phyloP scores from a whole-genome alignment of 2,329 filamentous ascomycete species.

The Stylonectria norvegica region DNA sequence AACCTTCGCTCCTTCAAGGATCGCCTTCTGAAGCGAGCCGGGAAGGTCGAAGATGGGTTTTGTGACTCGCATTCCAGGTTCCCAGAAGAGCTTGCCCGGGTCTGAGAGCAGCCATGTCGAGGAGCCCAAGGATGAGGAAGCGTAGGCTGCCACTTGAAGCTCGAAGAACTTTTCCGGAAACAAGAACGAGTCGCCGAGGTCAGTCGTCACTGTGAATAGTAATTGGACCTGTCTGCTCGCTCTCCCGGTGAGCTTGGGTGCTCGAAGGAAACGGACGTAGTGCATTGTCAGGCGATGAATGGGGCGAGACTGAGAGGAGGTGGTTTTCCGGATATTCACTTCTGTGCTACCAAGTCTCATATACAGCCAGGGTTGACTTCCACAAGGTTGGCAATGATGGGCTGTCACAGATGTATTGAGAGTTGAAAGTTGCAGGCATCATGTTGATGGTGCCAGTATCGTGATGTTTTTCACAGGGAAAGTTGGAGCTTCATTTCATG shows the following conservation, averaged over 20 bases:
- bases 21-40: constrained; percentile 22
- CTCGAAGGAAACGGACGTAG: constrained; percentile 53
- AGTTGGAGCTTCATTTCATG: too few relatives aligned
- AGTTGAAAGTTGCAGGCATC: too few relatives aligned
- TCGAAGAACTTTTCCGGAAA: constrained; percentile 42
- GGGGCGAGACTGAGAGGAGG: not conserved
- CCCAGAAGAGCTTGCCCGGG: constrained; percentile 29
- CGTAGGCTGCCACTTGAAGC: constrained; percentile 37
- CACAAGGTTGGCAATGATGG: too few relatives aligned
- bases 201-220: constrained; percentile 54
- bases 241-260: constrained; percentile 37
- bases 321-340: not conserved
- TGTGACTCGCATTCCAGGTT: constrained; percentile 38
- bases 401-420: too few relatives aligned
- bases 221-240: constrained; percentile 36
- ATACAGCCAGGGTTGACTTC: too few relatives aligned
- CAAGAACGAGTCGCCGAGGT: constrained; percentile 55
- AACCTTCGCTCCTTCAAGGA: constrained; percentile 24
- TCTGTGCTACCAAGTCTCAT: too few relatives aligned
- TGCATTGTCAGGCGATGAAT: constrained; percentile 41
- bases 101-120: constrained; percentile 25
- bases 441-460: too few relatives aligned
- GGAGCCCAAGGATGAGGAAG: constrained; percentile 16
- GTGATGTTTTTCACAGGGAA: too few relatives aligned
- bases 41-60: constrained; percentile 34